Evolutionary conservation across 1,284 basidiomycete genomes (phyloP).

Genomic region (Irpex lacteus): DNA sequence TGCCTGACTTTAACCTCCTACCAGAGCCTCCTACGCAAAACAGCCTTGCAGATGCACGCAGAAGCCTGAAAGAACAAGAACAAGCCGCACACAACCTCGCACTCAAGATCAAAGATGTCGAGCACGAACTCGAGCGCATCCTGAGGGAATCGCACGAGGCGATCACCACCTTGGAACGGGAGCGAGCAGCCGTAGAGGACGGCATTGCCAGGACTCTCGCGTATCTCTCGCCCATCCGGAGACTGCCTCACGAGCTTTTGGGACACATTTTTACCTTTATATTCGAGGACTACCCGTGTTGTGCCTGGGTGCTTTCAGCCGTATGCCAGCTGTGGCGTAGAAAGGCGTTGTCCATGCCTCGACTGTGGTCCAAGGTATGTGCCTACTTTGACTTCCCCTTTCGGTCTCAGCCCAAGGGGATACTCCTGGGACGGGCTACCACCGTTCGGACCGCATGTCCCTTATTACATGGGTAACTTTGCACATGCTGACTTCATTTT

Average conservation of each 20-base stretch:
- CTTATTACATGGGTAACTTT: slow-evolving; percentile 9
- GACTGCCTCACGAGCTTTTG: slow-evolving; percentile 64
- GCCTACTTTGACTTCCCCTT: slow-evolving; percentile 2
- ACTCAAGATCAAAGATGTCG: slow-evolving; percentile 37
- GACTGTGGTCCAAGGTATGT: slow-evolving; percentile 71
- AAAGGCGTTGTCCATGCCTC: slow-evolving; percentile 60
- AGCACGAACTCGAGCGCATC: slow-evolving; percentile 53
- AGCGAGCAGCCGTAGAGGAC: slow-evolving; percentile 46
- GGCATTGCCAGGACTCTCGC: slow-evolving; percentile 46
- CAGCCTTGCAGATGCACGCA: slow-evolving; percentile 47
- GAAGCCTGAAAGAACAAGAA: slow-evolving; percentile 21
- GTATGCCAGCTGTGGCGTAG: slow-evolving; percentile 64
- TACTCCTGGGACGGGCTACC: not conserved
- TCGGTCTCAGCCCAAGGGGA: not conserved
- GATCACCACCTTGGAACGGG: slow-evolving; percentile 50
- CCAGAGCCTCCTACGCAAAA: slow-evolving; percentile 54
- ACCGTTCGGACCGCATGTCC: slow-evolving; percentile 5
- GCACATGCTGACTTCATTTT: slow-evolving; percentile 10
- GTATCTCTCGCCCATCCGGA: slow-evolving; percentile 66
- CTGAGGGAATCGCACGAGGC: slow-evolving; percentile 48
- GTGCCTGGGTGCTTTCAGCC: slow-evolving; percentile 65
- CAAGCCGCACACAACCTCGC: slow-evolving; percentile 23
- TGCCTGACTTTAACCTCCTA: slow-evolving; percentile 26
- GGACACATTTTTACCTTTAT: slow-evolving; percentile 62
- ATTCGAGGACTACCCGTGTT: slow-evolving; percentile 65